phyloP scores from a whole-genome alignment of 1,284 basidiomycete genomes.

The Cystobasidiaceae sp. region DNA sequence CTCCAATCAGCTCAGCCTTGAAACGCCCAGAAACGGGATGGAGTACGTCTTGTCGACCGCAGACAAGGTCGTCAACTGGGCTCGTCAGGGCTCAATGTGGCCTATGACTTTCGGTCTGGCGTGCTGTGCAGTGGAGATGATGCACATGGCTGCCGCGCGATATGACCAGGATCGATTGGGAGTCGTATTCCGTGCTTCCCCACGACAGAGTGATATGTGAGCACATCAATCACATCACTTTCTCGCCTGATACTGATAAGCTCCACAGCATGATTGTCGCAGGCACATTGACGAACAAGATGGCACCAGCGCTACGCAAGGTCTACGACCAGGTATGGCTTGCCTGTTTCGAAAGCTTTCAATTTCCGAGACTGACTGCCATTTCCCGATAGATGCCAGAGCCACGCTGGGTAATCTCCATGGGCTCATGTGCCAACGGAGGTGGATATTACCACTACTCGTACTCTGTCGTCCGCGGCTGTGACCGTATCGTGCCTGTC shows the following conservation, averaged over 20 bases:
- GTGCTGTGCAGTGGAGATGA: conserved; percentile 90
- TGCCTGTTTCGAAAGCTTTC: not conserved
- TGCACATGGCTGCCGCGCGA: conserved; percentile 93
- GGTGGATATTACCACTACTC: conserved; percentile 59
- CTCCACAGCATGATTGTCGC: conserved; percentile 99
- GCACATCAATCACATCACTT: not conserved
- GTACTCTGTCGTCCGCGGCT: conserved; percentile 98
- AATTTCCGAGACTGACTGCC: conserved; percentile 13
- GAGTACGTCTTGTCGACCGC: conserved; percentile 95
- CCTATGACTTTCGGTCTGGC: conserved; percentile 98
- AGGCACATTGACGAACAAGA: conserved; percentile 98
- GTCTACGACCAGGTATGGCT: conserved; percentile 89
- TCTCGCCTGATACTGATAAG: conserved; percentile 48
- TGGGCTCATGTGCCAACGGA: conserved; percentile 84
- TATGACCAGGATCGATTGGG: conserved; percentile 99
- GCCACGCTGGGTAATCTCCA: conserved; percentile 88
- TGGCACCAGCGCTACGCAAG: conserved; percentile 94
- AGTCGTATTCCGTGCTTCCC: conserved; percentile 96
- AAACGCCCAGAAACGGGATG: conserved; percentile 46
- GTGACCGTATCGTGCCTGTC: conserved; percentile 97
- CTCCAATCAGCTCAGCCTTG: conserved; percentile 63
- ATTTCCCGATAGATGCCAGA: conserved; percentile 47
- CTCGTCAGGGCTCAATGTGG: conserved; percentile 96
- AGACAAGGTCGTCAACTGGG: conserved; percentile 98
- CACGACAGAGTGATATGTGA: conserved; percentile 53